Percentiles rank a stretch among this genome's conserved stretches.
These are phyloP conservation scores for Corymbia calophylla DNA, from an alignment of 441 rosid genomes.

Conservation along the genomic window DNA sequence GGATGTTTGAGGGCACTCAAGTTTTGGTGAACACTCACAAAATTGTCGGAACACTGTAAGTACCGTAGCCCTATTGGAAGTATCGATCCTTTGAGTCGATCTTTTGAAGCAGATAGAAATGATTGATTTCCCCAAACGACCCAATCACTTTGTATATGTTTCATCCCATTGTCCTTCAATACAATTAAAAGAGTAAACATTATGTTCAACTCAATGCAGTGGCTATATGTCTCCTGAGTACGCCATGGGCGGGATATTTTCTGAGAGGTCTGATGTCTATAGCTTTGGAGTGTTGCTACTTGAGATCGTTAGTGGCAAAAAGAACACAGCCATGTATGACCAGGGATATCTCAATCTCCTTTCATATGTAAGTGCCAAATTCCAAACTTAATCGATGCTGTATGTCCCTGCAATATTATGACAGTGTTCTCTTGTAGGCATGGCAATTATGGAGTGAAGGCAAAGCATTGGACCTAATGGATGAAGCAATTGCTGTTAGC, in stretches of 20 bases:
- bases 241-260: not conserved
- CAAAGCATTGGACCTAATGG: not conserved
- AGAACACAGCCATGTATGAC: not conserved
- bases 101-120: not conserved
- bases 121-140: not conserved
- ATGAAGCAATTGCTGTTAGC: not conserved
- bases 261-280: not conserved
- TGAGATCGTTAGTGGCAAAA: not conserved
- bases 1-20: not conserved
- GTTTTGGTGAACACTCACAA: not conserved
- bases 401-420: not conserved
- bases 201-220: not conserved
- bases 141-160: not conserved
- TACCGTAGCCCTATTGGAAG: not conserved
- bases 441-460: not conserved
- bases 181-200: not conserved
- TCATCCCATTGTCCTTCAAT: not conserved
- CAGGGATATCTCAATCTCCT: not conserved
- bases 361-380: not conserved
- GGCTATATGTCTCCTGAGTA: not conserved
- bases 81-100: not conserved
- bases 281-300: not conserved
- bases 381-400: not conserved
- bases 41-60: not conserved
- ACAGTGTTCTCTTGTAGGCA: not conserved